phyloP scores from a whole-genome alignment of 257 asterid genomes.

The Haberlea rhodopensis region DNA sequence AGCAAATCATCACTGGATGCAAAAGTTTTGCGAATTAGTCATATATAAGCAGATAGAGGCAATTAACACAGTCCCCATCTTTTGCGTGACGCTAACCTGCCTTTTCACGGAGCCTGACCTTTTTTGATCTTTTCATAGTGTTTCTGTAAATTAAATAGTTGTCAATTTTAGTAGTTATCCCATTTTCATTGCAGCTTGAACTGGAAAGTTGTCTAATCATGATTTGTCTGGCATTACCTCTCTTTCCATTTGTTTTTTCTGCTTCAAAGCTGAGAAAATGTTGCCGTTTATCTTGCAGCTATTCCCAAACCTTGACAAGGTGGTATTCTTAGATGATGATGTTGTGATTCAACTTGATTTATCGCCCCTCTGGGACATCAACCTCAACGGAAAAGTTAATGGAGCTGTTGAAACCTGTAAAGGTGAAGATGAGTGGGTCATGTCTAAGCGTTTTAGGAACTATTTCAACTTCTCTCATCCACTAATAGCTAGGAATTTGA shows the following conservation, averaged over 20 bases:
- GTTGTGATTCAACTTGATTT: no score
- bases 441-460: no score
- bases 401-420: no score
- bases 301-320: no score
- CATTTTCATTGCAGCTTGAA: conserved; percentile 13
- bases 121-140: conserved; percentile 13
- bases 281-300: not conserved
- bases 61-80: conserved; percentile 17
- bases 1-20: not conserved
- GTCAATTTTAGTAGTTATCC: not conserved
- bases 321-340: no score
- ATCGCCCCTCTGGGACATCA: no score
- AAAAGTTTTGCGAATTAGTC: not conserved
- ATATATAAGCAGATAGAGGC: conserved; percentile 17
- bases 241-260: conserved; percentile 20
- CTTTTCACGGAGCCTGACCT: conserved; percentile 4
- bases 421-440: no score
- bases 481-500: no score
- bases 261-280: conserved; percentile 17
- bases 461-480: no score
- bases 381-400: no score
- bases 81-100: conserved; percentile 13
- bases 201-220: conserved; percentile 2
- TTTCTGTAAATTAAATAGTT: conserved; percentile 10
- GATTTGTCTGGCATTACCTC: conserved; percentile 12